Percentiles rank a stretch among this genome's conserved stretches.
phyloP scores from a whole-genome alignment of 2,329 filamentous ascomycete species.

The Microsporum canis region DNA sequence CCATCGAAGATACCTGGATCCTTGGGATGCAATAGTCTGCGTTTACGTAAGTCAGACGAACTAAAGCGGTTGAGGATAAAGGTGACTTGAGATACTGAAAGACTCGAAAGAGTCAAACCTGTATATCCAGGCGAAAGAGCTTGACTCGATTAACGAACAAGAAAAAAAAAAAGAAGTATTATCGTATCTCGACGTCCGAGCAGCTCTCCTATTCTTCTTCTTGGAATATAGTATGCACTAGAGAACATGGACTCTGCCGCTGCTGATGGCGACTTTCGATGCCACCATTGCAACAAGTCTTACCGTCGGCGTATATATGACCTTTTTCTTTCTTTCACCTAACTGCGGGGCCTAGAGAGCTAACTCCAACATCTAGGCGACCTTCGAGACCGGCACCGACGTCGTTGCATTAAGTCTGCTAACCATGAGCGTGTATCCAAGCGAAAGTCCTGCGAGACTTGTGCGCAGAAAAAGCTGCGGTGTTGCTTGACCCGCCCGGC shows the following conservation, averaged over 20 bases:
- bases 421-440: neutral
- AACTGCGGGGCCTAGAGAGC: neutral
- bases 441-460: neutral
- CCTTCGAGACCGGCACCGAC: constrained; percentile 2
- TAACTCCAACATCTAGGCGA: neutral
- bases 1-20: neutral
- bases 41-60: neutral
- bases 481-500: constrained; percentile 1
- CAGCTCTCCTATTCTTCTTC: neutral
- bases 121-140: neutral
- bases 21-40: neutral
- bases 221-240: neutral
- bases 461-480: constrained; percentile 2
- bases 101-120: neutral
- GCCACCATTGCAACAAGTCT: neutral
- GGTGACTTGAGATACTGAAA: neutral
- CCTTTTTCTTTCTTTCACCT: neutral
- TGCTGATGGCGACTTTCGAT: neutral
- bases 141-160: neutral
- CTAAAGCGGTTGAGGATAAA: neutral
- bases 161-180: neutral
- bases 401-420: neutral
- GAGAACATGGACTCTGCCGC: neutral
- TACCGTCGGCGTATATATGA: neutral
- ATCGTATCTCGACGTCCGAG: neutral